Evolutionary conservation across 192 early-diverging fungal species (phyloP).

Genomic region (Backusella psychrophila): DNA sequence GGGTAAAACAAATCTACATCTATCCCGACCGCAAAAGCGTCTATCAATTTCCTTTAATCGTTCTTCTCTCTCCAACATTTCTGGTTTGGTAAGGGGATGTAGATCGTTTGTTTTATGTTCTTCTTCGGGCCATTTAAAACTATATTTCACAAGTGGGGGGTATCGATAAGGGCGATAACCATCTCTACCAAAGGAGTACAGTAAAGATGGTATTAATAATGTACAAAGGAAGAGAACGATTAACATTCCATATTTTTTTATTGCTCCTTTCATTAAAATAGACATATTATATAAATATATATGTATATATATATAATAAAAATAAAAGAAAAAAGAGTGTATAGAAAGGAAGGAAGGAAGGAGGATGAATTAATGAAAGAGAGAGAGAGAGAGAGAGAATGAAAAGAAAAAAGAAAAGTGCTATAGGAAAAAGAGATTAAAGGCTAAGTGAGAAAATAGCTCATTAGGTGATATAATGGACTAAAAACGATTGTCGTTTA

Average conservation of each 20-base stretch:
- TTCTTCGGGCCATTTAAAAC: conserved; percentile 4
- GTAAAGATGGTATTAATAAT: conserved; percentile 6
- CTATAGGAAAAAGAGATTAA: background rate
- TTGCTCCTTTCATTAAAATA: background rate
- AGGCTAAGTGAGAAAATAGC: background rate
- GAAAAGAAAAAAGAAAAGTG: background rate
- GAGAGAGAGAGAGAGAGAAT: background rate
- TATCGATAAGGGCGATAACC: conserved; percentile 4
- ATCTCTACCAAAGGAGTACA: background rate
- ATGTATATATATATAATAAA: background rate
- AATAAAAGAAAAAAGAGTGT: background rate
- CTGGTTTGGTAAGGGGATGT: background rate
- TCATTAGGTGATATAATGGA: background rate
- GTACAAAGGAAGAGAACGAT: conserved; percentile 1
- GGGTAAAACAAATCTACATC: conserved; percentile 35
- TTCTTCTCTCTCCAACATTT: background rate
- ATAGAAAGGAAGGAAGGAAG: background rate
- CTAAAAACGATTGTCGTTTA: background rate
- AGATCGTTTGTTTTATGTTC: background rate
- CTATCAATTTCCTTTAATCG: conserved; percentile 11
- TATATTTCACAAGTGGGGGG: conserved; percentile 6
- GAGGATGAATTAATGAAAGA: background rate
- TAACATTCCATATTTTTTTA: background rate
- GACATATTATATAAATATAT: background rate
- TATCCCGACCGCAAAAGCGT: conserved; percentile 26